A percentile compares a stretch with the other conserved stretches of the same genome.
Conservation (phyloP, 768 basidiomycete genomes). For the Cystofilobasidium capitatum region DNA sequence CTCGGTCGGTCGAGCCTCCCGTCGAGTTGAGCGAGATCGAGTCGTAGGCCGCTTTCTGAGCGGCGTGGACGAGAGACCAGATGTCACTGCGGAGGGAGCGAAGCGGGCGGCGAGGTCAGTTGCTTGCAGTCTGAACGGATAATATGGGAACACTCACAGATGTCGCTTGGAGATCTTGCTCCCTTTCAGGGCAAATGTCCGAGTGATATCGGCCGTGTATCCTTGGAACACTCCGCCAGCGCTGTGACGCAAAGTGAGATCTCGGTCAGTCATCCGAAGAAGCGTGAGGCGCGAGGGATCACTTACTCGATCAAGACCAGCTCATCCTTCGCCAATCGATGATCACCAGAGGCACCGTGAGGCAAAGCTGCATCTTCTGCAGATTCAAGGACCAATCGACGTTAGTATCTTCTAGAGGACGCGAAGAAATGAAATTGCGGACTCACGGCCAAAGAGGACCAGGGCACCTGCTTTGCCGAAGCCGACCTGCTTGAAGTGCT, state of each 20-base stretch:
- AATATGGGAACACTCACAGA: conserved; percentile 27
- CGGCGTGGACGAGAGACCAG: conserved; percentile 58
- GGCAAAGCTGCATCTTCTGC: conserved; percentile 77
- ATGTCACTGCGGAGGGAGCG: conserved; percentile 35
- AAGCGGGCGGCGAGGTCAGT: background rate
- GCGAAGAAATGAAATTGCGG: background rate
- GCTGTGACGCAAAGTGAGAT: conserved; percentile 5
- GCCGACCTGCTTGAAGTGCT: conserved; percentile 52
- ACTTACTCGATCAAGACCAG: conserved; percentile 59
- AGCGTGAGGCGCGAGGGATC: no score
- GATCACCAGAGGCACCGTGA: conserved; percentile 69
- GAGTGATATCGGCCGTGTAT: conserved; percentile 67
- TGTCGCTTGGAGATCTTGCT: conserved; percentile 52
- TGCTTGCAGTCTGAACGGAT: background rate
- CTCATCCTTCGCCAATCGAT: conserved; percentile 50
- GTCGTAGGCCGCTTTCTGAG: conserved; percentile 52
- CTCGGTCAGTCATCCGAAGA: no score
- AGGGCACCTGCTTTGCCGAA: conserved; percentile 51
- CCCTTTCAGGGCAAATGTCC: conserved; percentile 61
- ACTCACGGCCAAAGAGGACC: conserved; percentile 68
- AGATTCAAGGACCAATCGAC: background rate
- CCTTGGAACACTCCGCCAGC: conserved; percentile 61
- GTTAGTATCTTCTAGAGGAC: conserved; percentile 8
- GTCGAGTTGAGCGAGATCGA: conserved; percentile 47
- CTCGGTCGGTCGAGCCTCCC: conserved; percentile 53